phyloP scores from a whole-genome alignment of 2,329 filamentous ascomycete genomes.

The Calonectria multiphialidica region DNA sequence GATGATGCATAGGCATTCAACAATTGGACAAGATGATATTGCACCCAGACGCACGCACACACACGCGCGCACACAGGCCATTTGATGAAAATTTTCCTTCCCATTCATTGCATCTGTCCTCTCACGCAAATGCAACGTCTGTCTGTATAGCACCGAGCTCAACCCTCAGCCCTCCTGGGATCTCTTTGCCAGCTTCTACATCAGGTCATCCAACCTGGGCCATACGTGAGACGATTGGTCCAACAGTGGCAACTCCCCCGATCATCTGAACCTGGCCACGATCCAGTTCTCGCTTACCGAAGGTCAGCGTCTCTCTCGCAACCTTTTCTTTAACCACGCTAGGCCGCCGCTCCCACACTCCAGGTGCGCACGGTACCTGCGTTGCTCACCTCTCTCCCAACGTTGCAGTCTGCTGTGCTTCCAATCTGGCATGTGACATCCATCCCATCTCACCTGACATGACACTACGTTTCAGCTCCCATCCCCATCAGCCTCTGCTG shows the following conservation, averaged over 20 bases:
- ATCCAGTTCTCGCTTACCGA: constrained; percentile 10
- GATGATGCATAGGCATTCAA: constrained; percentile 10
- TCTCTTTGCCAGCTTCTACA: constrained; percentile 22
- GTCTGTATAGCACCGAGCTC: constrained; percentile 23
- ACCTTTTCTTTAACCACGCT: constrained; percentile 1
- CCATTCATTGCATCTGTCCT: not conserved
- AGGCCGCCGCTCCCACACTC: not conserved
- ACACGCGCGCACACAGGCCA: not conserved
- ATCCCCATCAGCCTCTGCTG: constrained; percentile 19
- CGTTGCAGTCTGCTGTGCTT: constrained; percentile 24
- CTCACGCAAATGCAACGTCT: not conserved
- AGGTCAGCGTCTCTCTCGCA: constrained; percentile 13
- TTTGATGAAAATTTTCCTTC: not conserved
- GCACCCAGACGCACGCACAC: not conserved
- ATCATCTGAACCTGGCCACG: constrained; percentile 16
- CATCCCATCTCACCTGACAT: constrained; percentile 17
- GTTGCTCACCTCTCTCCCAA: constrained; percentile 1
- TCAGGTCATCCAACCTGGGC: constrained; percentile 24
- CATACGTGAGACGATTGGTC: constrained; percentile 13
- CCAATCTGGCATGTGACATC: constrained; percentile 25
- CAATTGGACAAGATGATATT: not conserved
- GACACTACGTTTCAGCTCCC: constrained; percentile 24
- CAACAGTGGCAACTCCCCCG: constrained; percentile 6
- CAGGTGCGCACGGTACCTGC: not conserved
- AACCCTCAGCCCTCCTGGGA: constrained; percentile 28